phyloP scores from a whole-genome alignment of 805 yeast species.

The Ogataea methanolica region DNA sequence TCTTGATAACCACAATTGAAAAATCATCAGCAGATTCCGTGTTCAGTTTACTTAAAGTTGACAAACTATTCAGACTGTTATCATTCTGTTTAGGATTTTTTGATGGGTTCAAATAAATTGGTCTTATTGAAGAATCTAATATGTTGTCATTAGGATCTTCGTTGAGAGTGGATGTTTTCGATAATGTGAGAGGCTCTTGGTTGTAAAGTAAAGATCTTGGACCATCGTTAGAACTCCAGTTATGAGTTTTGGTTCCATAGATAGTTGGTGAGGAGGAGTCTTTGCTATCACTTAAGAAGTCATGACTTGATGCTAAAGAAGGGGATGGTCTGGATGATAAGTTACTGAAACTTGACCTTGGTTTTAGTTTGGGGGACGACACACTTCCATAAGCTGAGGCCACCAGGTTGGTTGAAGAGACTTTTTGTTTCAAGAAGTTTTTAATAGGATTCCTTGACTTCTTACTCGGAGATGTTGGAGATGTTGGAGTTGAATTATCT shows the following conservation, averaged over 20 bases:
- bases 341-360: slow-evolving; percentile 11
- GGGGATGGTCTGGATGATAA: slow-evolving; percentile 2
- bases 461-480: slow-evolving; percentile 17
- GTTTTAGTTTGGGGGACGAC: slow-evolving; percentile 9
- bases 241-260: slow-evolving; percentile 27
- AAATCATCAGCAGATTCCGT: slow-evolving; percentile 19
- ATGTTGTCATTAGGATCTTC: background rate
- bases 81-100: background rate
- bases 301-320: background rate
- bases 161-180: no score
- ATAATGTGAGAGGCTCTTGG: background rate
- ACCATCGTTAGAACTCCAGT: slow-evolving; percentile 23
- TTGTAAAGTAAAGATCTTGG: slow-evolving; percentile 14
- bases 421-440: slow-evolving; percentile 23
- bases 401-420: slow-evolving; percentile 13
- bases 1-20: slow-evolving; percentile 19
- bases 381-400: slow-evolving; percentile 2
- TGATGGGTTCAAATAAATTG: background rate
- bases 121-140: background rate
- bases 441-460: slow-evolving; percentile 22
- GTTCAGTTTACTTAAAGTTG: slow-evolving; percentile 1
- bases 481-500: slow-evolving; percentile 2
- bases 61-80: background rate
- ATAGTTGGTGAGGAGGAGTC: slow-evolving; percentile 22
- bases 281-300: background rate